These are phyloP conservation scores for Pseudogymnoascus pannorum DNA, from an alignment of 2,329 filamentous ascomycete genomes.

Conservation along the genomic window DNA sequence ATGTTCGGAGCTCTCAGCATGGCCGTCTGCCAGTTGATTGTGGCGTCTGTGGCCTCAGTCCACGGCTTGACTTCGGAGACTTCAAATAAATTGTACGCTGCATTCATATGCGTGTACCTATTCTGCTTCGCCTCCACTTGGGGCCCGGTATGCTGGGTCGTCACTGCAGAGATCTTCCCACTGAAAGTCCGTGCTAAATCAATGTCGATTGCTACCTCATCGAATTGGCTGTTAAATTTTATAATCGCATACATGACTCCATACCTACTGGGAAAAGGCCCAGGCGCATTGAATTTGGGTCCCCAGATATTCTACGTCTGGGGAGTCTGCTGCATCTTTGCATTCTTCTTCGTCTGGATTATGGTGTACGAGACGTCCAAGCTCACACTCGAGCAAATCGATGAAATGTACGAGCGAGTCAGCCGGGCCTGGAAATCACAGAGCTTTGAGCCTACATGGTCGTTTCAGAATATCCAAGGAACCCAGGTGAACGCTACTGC, in stretches of 20 bases:
- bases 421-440: constrained; percentile 64
- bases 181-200: constrained; percentile 65
- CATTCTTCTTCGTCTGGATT: constrained; percentile 64
- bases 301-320: constrained; percentile 75
- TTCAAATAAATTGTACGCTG: constrained; percentile 53
- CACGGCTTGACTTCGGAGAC: constrained; percentile 21
- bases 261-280: constrained; percentile 64
- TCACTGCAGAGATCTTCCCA: constrained; percentile 64
- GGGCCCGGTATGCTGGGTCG: constrained; percentile 71
- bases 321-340: constrained; percentile 67
- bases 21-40: constrained; percentile 58
- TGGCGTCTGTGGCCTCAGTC: constrained; percentile 56
- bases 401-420: constrained; percentile 70
- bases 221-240: constrained; percentile 75
- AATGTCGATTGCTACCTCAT: constrained; percentile 67
- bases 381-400: constrained; percentile 69
- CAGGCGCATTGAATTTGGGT: constrained; percentile 61
- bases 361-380: constrained; percentile 74
- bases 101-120: constrained; percentile 62
- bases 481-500: constrained; percentile 18
- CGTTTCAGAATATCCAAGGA: constrained; percentile 58
- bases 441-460: constrained; percentile 60
- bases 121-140: constrained; percentile 75
- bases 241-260: constrained; percentile 75
- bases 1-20: constrained; percentile 70